These are phyloP conservation scores for Bidens hawaiensis DNA, from an alignment of 140 eudicot genomes.

Conservation along the genomic window DNA sequence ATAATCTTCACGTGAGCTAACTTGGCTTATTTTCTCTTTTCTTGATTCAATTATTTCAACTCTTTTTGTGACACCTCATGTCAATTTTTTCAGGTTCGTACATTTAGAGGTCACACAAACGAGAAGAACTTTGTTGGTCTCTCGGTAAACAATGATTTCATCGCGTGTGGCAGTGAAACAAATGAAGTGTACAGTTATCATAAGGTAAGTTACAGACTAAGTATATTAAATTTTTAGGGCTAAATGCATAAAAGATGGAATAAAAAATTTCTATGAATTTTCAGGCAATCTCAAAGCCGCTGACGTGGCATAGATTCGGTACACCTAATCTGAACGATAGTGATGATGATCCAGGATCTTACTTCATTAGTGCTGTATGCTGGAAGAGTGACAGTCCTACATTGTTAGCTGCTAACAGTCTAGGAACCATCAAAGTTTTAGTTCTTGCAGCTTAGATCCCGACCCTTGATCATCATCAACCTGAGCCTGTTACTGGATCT, in stretches of 20 bases:
- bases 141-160: conserved; percentile 51
- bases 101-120: conserved; percentile 58
- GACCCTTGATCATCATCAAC: conserved; percentile 10
- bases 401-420: conserved; percentile 66
- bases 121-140: conserved; percentile 78
- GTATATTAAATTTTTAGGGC: background rate
- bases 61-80: background rate
- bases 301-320: conserved; percentile 61
- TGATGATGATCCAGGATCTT: conserved; percentile 57
- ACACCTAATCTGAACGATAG: conserved; percentile 49
- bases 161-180: conserved; percentile 73
- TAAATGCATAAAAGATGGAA: background rate
- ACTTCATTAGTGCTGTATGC: conserved; percentile 71
- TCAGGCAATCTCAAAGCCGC: conserved; percentile 60
- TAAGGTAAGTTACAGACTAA: conserved; percentile 33
- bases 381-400: conserved; percentile 71
- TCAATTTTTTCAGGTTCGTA: conserved; percentile 42
- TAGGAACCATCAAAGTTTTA: conserved; percentile 59
- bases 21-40: background rate
- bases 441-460: conserved; percentile 44
- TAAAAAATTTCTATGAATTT: conserved; percentile 3
- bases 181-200: conserved; percentile 70
- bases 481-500: too few relatives aligned
- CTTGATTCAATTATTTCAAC: background rate
- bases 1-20: conserved; percentile 40